A percentile compares a stretch with the other conserved stretches of the same genome.
phyloP scores from a whole-genome alignment of 805 yeast genomes.

The Jamesozyma piceae region DNA sequence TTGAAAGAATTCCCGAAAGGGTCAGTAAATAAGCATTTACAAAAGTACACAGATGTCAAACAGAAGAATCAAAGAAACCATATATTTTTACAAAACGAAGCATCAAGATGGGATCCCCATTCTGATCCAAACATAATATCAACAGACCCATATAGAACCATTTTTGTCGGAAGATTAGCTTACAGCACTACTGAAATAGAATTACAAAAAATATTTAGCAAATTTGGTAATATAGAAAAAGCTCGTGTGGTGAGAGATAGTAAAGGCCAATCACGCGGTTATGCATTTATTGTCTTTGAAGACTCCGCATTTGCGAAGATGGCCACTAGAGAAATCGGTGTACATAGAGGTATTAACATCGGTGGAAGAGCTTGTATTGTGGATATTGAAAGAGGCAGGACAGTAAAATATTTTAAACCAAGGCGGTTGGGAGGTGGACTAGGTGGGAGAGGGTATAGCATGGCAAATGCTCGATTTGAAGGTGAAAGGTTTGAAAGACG shows the following conservation, averaged over 20 bases:
- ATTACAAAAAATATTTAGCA: constrained; percentile 48
- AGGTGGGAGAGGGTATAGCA: constrained; percentile 59
- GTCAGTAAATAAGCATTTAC: constrained; percentile 14
- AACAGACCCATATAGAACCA: constrained; percentile 64
- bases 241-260: constrained; percentile 50
- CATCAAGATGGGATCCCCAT: constrained; percentile 44
- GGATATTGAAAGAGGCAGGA: constrained; percentile 63
- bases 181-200: constrained; percentile 61
- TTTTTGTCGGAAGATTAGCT: constrained; percentile 67
- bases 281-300: constrained; percentile 71
- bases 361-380: constrained; percentile 51
- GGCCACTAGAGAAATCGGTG: constrained; percentile 48
- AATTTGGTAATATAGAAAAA: constrained; percentile 63
- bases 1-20: constrained; percentile 23
- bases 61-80: constrained; percentile 14
- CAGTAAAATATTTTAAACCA: constrained; percentile 61
- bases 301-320: constrained; percentile 48
- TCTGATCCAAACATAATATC: constrained; percentile 49
- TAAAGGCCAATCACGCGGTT: constrained; percentile 57
- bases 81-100: constrained; percentile 30
- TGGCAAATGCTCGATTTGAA: neutral
- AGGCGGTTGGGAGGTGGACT: constrained; percentile 80
- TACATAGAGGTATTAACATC: constrained; percentile 40
- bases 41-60: constrained; percentile 24
- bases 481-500: neutral